Evolutionary conservation across 108 stramenopile species (phyloP).

Genomic region (Cyclotella sp.): DNA sequence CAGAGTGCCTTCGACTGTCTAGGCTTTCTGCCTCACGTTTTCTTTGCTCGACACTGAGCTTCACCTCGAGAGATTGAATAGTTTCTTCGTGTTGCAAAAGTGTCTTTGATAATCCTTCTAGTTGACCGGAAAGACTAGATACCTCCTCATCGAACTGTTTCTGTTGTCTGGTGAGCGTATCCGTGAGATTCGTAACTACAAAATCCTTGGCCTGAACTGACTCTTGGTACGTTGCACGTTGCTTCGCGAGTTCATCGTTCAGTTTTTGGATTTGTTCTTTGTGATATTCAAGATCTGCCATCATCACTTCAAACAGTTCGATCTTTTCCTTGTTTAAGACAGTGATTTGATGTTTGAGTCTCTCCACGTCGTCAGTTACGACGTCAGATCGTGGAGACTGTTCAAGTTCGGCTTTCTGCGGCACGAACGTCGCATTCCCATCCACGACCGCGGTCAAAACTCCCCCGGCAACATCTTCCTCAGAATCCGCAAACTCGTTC

Average conservation of each 20-base stretch:
- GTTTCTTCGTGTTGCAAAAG: not conserved
- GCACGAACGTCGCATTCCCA: not conserved
- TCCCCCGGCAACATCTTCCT: slow-evolving; percentile 7
- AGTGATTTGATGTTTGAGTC: not conserved
- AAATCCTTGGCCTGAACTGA: not conserved
- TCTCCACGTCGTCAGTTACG: not conserved
- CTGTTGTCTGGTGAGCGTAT: not conserved
- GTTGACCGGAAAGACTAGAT: not conserved
- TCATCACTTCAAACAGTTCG: slow-evolving; percentile 11
- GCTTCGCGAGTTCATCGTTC: slow-evolving; percentile 1
- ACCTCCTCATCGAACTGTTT: slow-evolving; percentile 3
- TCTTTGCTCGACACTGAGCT: slow-evolving; percentile 10
- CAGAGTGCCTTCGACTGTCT: slow-evolving; percentile 8
- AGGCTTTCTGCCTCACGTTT: slow-evolving; percentile 1
- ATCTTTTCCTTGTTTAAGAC: slow-evolving; percentile 1
- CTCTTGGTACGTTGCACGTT: slow-evolving; percentile 6
- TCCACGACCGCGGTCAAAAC: too few species aligned
- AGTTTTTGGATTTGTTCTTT: slow-evolving; percentile 23
- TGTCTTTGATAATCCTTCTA: not conserved
- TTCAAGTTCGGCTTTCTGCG: not conserved
- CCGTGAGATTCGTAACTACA: not conserved
- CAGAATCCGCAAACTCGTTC: slow-evolving; percentile 35
- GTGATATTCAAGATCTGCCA: slow-evolving; percentile 12
- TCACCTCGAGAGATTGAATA: slow-evolving; percentile 14
- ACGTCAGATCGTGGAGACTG: not conserved